phyloP scores from a whole-genome alignment of 2,329 filamentous ascomycete species.

The Ophiostoma montium region DNA sequence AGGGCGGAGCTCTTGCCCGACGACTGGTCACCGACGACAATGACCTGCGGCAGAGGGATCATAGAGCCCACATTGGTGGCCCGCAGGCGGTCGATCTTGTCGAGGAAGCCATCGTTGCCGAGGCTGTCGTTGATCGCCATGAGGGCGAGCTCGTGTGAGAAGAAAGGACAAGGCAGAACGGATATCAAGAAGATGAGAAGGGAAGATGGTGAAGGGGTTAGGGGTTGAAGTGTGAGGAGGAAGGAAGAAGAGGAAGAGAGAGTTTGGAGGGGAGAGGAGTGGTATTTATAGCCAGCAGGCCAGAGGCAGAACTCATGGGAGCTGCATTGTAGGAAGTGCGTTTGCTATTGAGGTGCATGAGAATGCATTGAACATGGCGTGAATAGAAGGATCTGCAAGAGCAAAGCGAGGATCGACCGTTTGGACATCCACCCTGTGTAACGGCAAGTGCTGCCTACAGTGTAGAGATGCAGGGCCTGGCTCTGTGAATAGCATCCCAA shows the following conservation, averaged over 20 bases:
- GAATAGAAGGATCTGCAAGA: background rate
- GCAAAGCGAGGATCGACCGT: background rate
- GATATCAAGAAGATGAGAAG: background rate
- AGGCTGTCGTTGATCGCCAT: slow-evolving; percentile 5
- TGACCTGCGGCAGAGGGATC: slow-evolving; percentile 36
- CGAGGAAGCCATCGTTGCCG: slow-evolving; percentile 14
- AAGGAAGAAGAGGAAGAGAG: background rate
- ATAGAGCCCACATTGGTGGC: slow-evolving; percentile 16
- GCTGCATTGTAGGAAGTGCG: background rate
- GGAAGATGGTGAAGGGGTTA: background rate
- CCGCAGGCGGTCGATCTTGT: slow-evolving; percentile 18
- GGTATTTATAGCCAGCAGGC: background rate
- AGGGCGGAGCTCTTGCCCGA: slow-evolving; percentile 63
- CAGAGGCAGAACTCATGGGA: too few species aligned
- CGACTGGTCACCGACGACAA: slow-evolving; percentile 60
- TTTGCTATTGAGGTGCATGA: background rate
- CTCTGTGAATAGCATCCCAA: background rate
- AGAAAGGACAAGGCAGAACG: too few species aligned
- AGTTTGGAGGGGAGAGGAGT: background rate
- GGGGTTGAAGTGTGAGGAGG: too few species aligned
- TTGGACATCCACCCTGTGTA: background rate
- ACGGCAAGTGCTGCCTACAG: background rate
- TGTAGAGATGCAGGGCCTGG: background rate
- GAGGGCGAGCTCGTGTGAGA: background rate
- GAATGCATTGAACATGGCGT: background rate